Percentiles rank a stretch among this genome's conserved stretches.
phyloP scores from a whole-genome alignment of 106 monocot species.

The Dactylorhiza incarnata region DNA sequence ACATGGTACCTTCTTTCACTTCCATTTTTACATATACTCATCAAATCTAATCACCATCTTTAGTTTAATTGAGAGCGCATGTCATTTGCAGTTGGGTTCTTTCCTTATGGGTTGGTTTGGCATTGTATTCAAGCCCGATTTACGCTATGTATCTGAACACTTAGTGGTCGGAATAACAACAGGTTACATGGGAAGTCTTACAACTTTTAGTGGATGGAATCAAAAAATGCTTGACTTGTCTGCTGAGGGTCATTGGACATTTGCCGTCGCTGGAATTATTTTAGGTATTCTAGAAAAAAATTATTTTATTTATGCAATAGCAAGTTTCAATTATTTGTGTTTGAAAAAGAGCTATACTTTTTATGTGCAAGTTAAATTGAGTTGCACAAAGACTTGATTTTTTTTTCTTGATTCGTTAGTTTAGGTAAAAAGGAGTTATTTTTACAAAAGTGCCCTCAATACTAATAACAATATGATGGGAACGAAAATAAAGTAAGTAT shows the following conservation, averaged over 20 bases:
- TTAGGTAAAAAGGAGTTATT: too few species aligned
- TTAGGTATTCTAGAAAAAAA: constrained; percentile 40
- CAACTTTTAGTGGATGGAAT: constrained; percentile 99
- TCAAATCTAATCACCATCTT: background rate
- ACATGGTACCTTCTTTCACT: constrained; percentile 30
- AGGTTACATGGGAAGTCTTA: constrained; percentile 88
- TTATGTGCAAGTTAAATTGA: background rate
- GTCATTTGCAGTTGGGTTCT: constrained; percentile 62
- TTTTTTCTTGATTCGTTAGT: too few species aligned
- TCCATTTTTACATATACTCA: background rate
- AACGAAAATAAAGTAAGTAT: too few species aligned
- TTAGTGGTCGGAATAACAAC: constrained; percentile 73
- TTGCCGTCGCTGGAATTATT: constrained; percentile 53
- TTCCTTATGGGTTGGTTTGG: constrained; percentile 98
- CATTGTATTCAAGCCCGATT: constrained; percentile 74
- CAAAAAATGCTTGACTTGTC: constrained; percentile 82
- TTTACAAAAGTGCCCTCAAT: too few species aligned
- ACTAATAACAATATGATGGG: too few species aligned
- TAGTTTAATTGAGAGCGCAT: background rate
- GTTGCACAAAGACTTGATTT: too few species aligned
- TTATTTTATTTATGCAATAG: background rate
- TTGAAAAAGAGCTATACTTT: background rate
- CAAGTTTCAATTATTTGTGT: background rate
- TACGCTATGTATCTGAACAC: constrained; percentile 68
- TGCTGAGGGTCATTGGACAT: constrained; percentile 62